Base-by-base conservation (phyloP, 129 eudicot genomes). In the Escallonia rubra region DNA sequence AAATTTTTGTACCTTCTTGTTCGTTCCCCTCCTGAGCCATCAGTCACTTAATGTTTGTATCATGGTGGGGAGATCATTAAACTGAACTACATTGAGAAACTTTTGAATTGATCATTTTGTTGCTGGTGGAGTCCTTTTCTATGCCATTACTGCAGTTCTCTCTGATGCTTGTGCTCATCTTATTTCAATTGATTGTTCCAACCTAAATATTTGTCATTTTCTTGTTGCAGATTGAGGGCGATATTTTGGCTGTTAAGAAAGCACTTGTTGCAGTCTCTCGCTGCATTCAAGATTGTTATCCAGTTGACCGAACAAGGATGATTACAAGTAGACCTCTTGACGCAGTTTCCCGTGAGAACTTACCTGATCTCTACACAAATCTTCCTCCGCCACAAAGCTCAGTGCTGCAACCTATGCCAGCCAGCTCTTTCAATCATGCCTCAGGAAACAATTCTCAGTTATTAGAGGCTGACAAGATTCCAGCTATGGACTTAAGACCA, bases 221-320 rank as follows among this genome's bases (percentile, higher is more conserved):
- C 38, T 64, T 70, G 43, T 65, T 59, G 65, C 87, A 90, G 97
- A 82, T 90, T 64, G 90, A 85, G 66, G 97, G 97, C 23, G 79
- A 72, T 63, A 44, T 78, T 64, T 7, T 80, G 61, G 84, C 86
- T 15, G 79, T 87, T 57, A 90, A 82, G 68, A 87, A 75, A 79
- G 97, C 92, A 50, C 95, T 90, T 65, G 54, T 90, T 70, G 87
- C 80, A 0, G 81, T 90, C 16, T 46, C 83, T 68, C 59, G 86
- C 41, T 64, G 83, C 56, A 80, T 90, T 72, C 97, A 90, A 85
- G 90, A 87, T 69, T 68, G 85, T 64, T 82, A 77, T 43, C 67
- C 53, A 63, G 41, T n/a, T 60, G 87, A 81, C 8, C 78, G 66
- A 72, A 13, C 77, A 40, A 70, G 70, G 41, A 49, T 49, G 43